Evolutionary conservation across 2,329 filamentous ascomycete genomes (phyloP).

Genomic region (Monosporascus sp.): DNA sequence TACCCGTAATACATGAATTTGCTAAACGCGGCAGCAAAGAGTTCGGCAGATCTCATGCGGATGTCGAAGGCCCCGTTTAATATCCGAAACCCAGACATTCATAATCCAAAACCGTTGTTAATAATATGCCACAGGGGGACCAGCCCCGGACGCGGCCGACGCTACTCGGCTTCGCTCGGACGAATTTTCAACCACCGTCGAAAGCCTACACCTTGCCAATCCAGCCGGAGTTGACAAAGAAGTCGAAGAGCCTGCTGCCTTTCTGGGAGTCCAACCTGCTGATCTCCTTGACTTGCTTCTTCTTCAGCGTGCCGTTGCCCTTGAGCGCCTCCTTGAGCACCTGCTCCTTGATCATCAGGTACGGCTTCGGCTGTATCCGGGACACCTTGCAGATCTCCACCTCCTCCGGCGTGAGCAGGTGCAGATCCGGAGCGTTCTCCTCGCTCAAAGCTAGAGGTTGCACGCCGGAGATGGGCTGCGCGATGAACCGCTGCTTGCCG

Average conservation of each 20-base stretch:
- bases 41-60: no score
- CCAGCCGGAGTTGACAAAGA: slow-evolving; percentile 91
- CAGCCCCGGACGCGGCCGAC: no score
- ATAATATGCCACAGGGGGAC: no score
- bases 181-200: not conserved
- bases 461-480: slow-evolving; percentile 56
- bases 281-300: slow-evolving; percentile 87
- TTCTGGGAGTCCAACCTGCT: slow-evolving; percentile 81
- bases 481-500: slow-evolving; percentile 47
- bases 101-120: no score
- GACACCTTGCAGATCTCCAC: slow-evolving; percentile 79
- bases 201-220: slow-evolving; percentile 70
- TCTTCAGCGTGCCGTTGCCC: slow-evolving; percentile 82
- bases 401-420: slow-evolving; percentile 81
- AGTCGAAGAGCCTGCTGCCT: slow-evolving; percentile 83
- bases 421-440: slow-evolving; percentile 75
- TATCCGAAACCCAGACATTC: no score
- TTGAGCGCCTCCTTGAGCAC: slow-evolving; percentile 89
- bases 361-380: slow-evolving; percentile 87
- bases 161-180: no score
- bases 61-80: no score
- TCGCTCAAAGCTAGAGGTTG: slow-evolving; percentile 64
- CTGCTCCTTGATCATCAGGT: slow-evolving; percentile 89
- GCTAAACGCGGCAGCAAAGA: no score
- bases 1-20: no score